These are phyloP conservation scores for Phellinidium pouzarii DNA, from an alignment of 1,284 basidiomycete genomes.

Conservation along the genomic window DNA sequence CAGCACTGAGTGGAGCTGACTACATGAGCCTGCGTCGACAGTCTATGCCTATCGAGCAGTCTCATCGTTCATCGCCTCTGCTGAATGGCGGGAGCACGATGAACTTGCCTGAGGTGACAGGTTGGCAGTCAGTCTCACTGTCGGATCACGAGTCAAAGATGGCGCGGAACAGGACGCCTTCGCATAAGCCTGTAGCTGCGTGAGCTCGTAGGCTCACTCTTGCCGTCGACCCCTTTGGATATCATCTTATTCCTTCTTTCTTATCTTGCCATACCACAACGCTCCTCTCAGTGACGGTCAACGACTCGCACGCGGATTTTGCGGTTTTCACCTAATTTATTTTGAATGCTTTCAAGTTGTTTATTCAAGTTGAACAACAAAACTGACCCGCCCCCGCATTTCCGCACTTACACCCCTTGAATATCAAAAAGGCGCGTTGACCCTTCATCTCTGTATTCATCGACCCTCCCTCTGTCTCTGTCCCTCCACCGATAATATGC, in stretches of 20 bases:
- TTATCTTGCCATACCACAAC: neutral
- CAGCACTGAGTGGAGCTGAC: conserved; percentile 1
- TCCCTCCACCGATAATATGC: too few relatives aligned
- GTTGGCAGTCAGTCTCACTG: conserved; percentile 35
- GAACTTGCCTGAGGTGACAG: conserved; percentile 33
- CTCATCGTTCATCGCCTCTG: conserved; percentile 11
- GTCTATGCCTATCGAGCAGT: conserved; percentile 24
- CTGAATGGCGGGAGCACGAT: conserved; percentile 11
- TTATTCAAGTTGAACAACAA: neutral
- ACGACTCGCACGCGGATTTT: conserved; percentile 1
- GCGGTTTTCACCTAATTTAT: conserved; percentile 8
- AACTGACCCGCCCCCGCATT: conserved; percentile 1
- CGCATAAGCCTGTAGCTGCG: conserved; percentile 23
- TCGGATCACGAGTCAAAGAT: conserved; percentile 24
- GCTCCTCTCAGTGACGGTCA: neutral
- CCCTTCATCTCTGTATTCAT: neutral
- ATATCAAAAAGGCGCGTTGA: conserved; percentile 12
- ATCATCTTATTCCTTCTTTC: neutral
- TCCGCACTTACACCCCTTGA: neutral
- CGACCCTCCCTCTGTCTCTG: neutral
- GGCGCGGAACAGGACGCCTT: conserved; percentile 20
- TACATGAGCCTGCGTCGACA: conserved; percentile 17
- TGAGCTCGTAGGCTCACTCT: conserved; percentile 16
- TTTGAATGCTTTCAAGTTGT: neutral
- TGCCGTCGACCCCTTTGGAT: conserved; percentile 7